phyloP scores from a whole-genome alignment of 768 basidiomycete genomes.

The Mycena capillaripes region DNA sequence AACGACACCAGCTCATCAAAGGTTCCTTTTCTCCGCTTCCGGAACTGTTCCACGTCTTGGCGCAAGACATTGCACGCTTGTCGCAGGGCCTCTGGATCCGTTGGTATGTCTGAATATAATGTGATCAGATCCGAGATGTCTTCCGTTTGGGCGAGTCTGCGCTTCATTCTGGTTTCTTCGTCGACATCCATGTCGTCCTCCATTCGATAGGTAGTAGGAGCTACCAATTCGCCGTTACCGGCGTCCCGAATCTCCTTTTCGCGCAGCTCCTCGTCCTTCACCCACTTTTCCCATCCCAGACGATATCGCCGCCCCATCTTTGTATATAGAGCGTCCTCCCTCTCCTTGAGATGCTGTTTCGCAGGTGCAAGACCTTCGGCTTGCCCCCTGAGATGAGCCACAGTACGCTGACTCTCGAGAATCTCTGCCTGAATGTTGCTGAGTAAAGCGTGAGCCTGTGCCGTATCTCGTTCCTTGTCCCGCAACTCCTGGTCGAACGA shows the following conservation, averaged over 20 bases:
- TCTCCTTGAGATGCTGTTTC: slow-evolving; percentile 67
- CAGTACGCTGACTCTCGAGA: slow-evolving; percentile 84
- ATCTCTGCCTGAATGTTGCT: slow-evolving; percentile 93
- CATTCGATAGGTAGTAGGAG: slow-evolving; percentile 60
- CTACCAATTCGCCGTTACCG: slow-evolving; percentile 68
- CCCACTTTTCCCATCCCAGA: slow-evolving; percentile 94
- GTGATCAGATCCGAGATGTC: slow-evolving; percentile 75
- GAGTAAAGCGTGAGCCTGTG: slow-evolving; percentile 89
- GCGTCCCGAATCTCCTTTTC: slow-evolving; percentile 78
- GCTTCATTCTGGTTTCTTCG: slow-evolving; percentile 70
- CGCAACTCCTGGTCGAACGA: slow-evolving; percentile 94
- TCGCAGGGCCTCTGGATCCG: slow-evolving; percentile 66
- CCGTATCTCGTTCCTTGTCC: slow-evolving; percentile 92
- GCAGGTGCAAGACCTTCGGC: slow-evolving; percentile 76
- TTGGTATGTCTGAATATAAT: slow-evolving; percentile 70
- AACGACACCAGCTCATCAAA: slow-evolving; percentile 85
- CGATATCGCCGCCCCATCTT: slow-evolving; percentile 90
- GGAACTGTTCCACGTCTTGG: slow-evolving; percentile 74
- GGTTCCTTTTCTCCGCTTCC: slow-evolving; percentile 76
- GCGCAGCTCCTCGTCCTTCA: slow-evolving; percentile 85
- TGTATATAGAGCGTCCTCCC: slow-evolving; percentile 75
- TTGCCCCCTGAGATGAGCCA: slow-evolving; percentile 76
- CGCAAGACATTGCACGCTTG: slow-evolving; percentile 71
- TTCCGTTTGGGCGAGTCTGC: slow-evolving; percentile 64
- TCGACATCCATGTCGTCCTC: slow-evolving; percentile 62